Base-by-base conservation (phyloP, 2,329 filamentous ascomycete genomes). In the Talaromyces albobiverticillius region DNA sequence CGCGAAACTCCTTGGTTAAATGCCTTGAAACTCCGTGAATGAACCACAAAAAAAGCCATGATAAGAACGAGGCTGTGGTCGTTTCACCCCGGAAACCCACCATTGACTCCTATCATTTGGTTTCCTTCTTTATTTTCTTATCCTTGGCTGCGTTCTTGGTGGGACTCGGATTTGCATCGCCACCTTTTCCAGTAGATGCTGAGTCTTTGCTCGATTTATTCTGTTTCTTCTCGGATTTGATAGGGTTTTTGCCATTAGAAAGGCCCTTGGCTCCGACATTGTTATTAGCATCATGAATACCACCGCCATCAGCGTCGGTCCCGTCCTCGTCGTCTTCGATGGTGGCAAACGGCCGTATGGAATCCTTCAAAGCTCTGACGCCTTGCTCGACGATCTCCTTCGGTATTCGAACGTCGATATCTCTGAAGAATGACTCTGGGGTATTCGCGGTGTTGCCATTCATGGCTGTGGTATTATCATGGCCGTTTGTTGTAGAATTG, bases 321-420 rank as follows among this genome's bases (percentile, higher is more conserved):
- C 38, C 55, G 22, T 42, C 40, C n/a, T 58, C 57, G 25, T 75
- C 75, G 43, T 72, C 74, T 52, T 75, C 72, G 16, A 77, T 61
- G 18, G 74, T 76, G 43, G 78, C 76, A 22, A 81, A 73, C 59
- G 75, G 74, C 53, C 79, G 71, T 60, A 84, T 62, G 59, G 80
- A 78, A 53, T 74, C 77, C 63, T 76, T 77, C 36, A 84, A 68
- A 16, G 76, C 75, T 54, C 72, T 75, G 7, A 79, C 74, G 0
- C 79, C 81, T 54, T 77, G 76, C 26, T 74, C 71, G 23, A 83
- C 74, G 5, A 79, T 78, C 3, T 64, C 65, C 16, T 76, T 66
- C 0, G 80, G 80, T 16, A 83, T 74, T 31, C 70, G 70, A 26
- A 83, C 75, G 52, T 79, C 72, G 48, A 73, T 67, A 13, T 68